These are phyloP conservation scores for Lentinula edodes DNA, from an alignment of 768 basidiomycete genomes.

Conservation along the genomic window DNA sequence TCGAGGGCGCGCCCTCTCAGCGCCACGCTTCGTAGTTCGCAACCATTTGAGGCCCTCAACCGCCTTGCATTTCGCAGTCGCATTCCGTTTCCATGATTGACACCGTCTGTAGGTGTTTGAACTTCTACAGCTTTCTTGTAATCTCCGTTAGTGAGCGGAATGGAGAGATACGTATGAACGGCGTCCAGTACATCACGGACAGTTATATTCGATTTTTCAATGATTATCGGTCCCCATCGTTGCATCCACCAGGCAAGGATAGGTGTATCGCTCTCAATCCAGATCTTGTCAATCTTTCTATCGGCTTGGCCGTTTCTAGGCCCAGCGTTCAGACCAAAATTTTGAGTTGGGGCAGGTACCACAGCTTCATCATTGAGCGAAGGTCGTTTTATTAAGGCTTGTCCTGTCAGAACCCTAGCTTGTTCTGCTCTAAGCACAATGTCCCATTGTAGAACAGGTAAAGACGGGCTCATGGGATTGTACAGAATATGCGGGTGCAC, in stretches of 20 bases:
- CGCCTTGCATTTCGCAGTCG: slow-evolving; percentile 25
- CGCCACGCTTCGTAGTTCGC: slow-evolving; percentile 34
- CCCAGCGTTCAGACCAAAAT: not conserved
- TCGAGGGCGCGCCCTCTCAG: slow-evolving; percentile 11
- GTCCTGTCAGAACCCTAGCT: slow-evolving; percentile 26
- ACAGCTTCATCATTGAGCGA: slow-evolving; percentile 28
- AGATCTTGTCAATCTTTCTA: slow-evolving; percentile 18
- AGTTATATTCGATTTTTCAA: slow-evolving; percentile 31
- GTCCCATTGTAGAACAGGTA: slow-evolving; percentile 37
- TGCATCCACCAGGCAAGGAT: slow-evolving; percentile 35
- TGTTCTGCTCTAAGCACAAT: slow-evolving; percentile 30
- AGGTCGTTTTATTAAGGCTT: slow-evolving; percentile 21
- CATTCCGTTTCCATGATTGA: slow-evolving; percentile 13
- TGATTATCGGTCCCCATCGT: slow-evolving; percentile 46
- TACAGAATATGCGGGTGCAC: slow-evolving; percentile 23
- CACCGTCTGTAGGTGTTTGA: slow-evolving; percentile 11
- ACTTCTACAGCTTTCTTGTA: slow-evolving; percentile 18
- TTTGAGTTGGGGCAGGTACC: slow-evolving; percentile 15
- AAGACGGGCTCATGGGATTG: slow-evolving; percentile 30
- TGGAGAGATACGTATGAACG: slow-evolving; percentile 44
- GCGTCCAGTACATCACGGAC: slow-evolving; percentile 42
- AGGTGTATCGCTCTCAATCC: slow-evolving; percentile 33
- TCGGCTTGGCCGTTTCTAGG: not conserved
- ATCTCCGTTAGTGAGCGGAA: slow-evolving; percentile 31
- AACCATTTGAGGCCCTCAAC: slow-evolving; percentile 25